Conservation (phyloP, 495 filamentous ascomycete genomes). For the Thozetella sp. region DNA sequence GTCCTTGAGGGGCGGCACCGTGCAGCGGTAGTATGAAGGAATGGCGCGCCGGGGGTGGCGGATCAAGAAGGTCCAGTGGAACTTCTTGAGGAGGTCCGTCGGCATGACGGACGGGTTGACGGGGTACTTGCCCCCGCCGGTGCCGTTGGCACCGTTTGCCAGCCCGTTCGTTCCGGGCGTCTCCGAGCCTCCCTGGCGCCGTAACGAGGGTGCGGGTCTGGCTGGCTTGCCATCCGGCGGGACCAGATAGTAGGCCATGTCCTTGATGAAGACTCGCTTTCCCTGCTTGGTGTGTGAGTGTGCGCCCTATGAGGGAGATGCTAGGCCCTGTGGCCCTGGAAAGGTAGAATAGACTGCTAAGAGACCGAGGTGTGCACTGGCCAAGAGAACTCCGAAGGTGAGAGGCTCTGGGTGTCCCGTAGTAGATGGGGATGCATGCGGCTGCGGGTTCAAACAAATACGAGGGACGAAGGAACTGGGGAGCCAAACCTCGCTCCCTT, state of each 20-base stretch:
- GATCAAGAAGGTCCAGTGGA: constrained; percentile 98
- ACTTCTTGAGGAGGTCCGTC: constrained; percentile 61
- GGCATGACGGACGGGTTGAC: constrained; percentile 88
- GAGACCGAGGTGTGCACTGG: no score
- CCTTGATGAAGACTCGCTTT: constrained; percentile 96
- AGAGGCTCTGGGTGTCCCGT: no score
- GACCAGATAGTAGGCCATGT: constrained; percentile 87
- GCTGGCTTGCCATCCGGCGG: constrained; percentile 71
- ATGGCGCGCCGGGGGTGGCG: constrained; percentile 87
- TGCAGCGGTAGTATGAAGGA: constrained; percentile 93
- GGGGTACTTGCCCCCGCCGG: constrained; percentile 58
- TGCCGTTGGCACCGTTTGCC: constrained; percentile 54
- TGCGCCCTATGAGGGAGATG: background rate
- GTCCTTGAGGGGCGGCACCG: constrained; percentile 79
- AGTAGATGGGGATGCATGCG: no score
- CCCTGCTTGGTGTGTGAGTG: constrained; percentile 39
- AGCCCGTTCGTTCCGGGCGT: constrained; percentile 9
- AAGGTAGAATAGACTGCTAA: no score
- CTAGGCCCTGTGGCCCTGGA: background rate
- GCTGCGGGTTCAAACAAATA: background rate
- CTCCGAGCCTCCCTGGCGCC: constrained; percentile 8
- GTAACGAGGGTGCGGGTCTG: constrained; percentile 74
- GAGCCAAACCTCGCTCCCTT: constrained; percentile 55
- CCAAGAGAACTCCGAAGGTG: background rate
- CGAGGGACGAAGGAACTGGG: constrained; percentile 7